Evolutionary conservation across 2,329 filamentous ascomycete species (phyloP), one percentile per base, ranked within the genome.

Genomic region (Aspergillus melleus): DNA sequence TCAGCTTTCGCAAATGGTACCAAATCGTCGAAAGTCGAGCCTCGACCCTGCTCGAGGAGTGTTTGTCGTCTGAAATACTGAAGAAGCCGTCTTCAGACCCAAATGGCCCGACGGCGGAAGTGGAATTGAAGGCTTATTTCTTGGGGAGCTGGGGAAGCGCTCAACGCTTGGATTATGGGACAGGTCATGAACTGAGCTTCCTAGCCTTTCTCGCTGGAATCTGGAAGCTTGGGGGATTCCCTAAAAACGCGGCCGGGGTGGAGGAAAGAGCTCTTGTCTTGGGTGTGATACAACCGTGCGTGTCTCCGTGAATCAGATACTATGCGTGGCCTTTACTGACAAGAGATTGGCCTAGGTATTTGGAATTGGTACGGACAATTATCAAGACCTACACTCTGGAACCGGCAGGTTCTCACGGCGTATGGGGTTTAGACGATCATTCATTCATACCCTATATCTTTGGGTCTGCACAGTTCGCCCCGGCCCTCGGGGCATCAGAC

Each of bases 401-500:
- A 72, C 95, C 95, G 4, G 95, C 95, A 6, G 95, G 95, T 2
- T 96, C 94, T 1, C 95, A 98, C 72, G 95, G 95, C 3, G 95
- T 99, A 20, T 99, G 95, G 95, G 95, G 95, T 20, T 83, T 99
- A n/a, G 95, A 99, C 73, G 95, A 99, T 74, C 94, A 99, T 77
- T 93, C 88, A 9, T 98, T 99, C 74, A 76, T 95, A 26, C 90
- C 95, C 0, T 99, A 98, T 75, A 91, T 99, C 58, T 93, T 98
- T 64, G 95, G 95, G 32, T 96, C 93, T 2, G 93, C 95, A 0
- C 95, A 99, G 73, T 82, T 96, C 46, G 89, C 89, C 10, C 89
- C 92, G 0, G 85, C 93, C 1, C 90, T 96, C 64, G 79, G 80
- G 29, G 81, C 85, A 0, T 74, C 80, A 2, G 83, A 88, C 52